Evolutionary conservation across 2,329 filamentous ascomycete genomes (phyloP).

Genomic region (Ascochyta viciae-villosae): DNA sequence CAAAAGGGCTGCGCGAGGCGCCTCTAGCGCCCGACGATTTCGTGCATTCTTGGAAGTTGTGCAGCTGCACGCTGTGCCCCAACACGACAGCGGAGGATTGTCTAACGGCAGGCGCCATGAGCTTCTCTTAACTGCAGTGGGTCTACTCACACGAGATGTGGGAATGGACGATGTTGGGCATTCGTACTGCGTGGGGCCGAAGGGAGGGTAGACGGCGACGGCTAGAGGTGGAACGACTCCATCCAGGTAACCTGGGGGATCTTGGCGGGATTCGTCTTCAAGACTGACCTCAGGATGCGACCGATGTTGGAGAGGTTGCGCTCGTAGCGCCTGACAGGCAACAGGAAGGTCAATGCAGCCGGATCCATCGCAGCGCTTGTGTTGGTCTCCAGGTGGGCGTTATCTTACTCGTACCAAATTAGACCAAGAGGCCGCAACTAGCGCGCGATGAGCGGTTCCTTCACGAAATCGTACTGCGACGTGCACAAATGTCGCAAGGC

Average conservation of each 20-base stretch:
- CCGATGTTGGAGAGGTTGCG: conserved; percentile 1
- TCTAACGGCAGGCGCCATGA: conserved; percentile 29
- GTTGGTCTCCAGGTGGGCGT: conserved; percentile 8
- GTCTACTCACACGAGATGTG: conserved; percentile 21
- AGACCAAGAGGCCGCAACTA: conserved; percentile 11
- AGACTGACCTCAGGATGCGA: not conserved
- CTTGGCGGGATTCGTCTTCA: not conserved
- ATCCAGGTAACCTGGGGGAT: not conserved
- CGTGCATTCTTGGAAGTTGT: conserved; percentile 20
- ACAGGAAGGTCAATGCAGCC: not conserved
- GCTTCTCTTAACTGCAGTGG: conserved; percentile 22
- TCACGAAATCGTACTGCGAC: conserved; percentile 15
- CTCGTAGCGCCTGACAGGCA: conserved; percentile 4
- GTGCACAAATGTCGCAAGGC: conserved; percentile 13
- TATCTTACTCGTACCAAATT: conserved; percentile 8
- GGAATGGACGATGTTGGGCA: conserved; percentile 16
- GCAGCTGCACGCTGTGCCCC: conserved; percentile 24
- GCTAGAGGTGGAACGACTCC: conserved; percentile 31
- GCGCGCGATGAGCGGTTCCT: conserved; percentile 4
- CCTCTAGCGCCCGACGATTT: conserved; percentile 36
- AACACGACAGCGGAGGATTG: conserved; percentile 33
- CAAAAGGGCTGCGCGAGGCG: conserved; percentile 34
- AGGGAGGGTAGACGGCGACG: conserved; percentile 1
- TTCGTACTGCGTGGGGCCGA: not conserved
- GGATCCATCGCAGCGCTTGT: not conserved